These are phyloP conservation scores for Termitomyces sp. DNA, from an alignment of 1,284 basidiomycete species.

Conservation along the genomic window DNA sequence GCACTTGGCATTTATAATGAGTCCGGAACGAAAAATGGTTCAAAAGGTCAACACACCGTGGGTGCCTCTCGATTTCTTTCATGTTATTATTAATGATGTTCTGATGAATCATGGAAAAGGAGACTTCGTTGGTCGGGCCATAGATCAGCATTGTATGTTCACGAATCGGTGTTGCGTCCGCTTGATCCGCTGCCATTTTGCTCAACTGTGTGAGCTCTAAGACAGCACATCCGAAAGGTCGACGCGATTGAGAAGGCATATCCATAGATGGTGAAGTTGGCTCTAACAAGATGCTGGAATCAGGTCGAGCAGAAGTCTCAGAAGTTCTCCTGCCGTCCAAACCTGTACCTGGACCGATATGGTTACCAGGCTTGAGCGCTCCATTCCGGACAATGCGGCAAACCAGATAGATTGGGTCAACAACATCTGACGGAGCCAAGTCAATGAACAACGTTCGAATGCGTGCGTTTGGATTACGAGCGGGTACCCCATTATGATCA, in stretches of 20 bases:
- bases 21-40: neutral
- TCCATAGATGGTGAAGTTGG: conserved; percentile 26
- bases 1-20: conserved; percentile 44
- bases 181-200: conserved; percentile 59
- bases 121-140: conserved; percentile 76
- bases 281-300: conserved; percentile 17
- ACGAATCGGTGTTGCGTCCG: conserved; percentile 54
- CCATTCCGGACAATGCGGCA: conserved; percentile 91
- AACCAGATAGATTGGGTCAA: conserved; percentile 80
- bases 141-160: conserved; percentile 91
- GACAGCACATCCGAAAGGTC: conserved; percentile 93
- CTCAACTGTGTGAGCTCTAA: conserved; percentile 79
- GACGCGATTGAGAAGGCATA: conserved; percentile 53
- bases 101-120: conserved; percentile 92
- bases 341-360: conserved; percentile 46
- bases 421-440: conserved; percentile 79
- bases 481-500: conserved; percentile 87
- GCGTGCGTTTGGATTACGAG: conserved; percentile 63
- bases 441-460: conserved; percentile 89
- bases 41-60: conserved; percentile 49
- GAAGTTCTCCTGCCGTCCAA: conserved; percentile 47
- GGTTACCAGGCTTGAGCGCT: conserved; percentile 70
- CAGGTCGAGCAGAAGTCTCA: conserved; percentile 39
- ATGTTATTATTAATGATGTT: conserved; percentile 82
- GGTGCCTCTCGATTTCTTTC: conserved; percentile 81